Conservation (phyloP, 768 basidiomycete species). For the Lactarius pseudohatsudake region DNA sequence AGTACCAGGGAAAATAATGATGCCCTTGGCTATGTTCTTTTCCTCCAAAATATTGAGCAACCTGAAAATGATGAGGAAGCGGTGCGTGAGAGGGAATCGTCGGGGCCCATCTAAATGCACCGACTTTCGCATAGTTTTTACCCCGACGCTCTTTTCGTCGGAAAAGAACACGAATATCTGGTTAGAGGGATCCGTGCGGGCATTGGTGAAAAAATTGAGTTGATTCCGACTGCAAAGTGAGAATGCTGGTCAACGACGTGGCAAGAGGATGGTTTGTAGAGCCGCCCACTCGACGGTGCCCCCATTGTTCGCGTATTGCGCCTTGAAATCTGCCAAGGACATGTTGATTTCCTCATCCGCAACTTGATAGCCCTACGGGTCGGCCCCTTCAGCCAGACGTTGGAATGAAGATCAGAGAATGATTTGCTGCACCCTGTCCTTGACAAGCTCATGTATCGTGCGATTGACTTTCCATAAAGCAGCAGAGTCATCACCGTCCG, state of each 20-base stretch:
- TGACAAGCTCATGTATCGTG: slow-evolving; percentile 94
- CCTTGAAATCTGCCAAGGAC: slow-evolving; percentile 77
- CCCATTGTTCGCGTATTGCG: slow-evolving; percentile 65
- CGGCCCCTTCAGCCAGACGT: slow-evolving; percentile 33
- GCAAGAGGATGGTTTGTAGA: not conserved
- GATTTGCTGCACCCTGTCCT: slow-evolving; percentile 73
- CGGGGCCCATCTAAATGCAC: slow-evolving; percentile 31
- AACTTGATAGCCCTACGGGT: slow-evolving; percentile 82
- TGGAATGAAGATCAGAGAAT: slow-evolving; percentile 21
- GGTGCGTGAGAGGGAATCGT: slow-evolving; percentile 6
- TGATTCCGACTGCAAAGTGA: slow-evolving; percentile 65
- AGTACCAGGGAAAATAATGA: slow-evolving; percentile 93
- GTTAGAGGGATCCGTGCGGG: slow-evolving; percentile 59
- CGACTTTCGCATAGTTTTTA: slow-evolving; percentile 97
- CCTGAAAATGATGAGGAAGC: slow-evolving; percentile 43
- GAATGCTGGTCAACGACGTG: not conserved
- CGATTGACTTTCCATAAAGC: slow-evolving; percentile 94
- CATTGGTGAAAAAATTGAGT: slow-evolving; percentile 89
- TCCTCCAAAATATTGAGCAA: slow-evolving; percentile 88
- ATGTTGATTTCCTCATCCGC: slow-evolving; percentile 93
- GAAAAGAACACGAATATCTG: slow-evolving; percentile 95
- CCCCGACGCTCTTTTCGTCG: slow-evolving; percentile 93
- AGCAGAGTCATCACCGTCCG: slow-evolving; percentile 76
- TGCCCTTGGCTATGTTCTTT: slow-evolving; percentile 84
- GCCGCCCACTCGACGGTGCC: slow-evolving; percentile 82